Evolutionary conservation across 306 rosid genomes (phyloP).

Genomic region (Gastrolobium bilobum): DNA sequence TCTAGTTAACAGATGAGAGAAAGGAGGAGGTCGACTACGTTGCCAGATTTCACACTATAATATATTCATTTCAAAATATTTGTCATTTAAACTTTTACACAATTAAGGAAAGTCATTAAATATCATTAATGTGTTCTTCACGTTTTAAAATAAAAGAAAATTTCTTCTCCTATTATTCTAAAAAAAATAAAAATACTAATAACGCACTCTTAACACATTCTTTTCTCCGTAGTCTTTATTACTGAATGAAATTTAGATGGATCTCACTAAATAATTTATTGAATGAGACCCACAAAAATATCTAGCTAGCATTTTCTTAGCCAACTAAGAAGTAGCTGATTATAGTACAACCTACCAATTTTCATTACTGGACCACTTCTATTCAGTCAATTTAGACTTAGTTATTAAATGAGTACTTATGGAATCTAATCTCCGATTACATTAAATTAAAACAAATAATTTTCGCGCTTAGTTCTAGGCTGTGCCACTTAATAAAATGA

Average conservation of each 20-base stretch:
- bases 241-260: too few species aligned
- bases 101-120: too few species aligned
- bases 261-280: too few species aligned
- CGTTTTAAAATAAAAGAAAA: too few species aligned
- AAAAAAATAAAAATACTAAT: too few species aligned
- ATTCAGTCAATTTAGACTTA: conserved; percentile 26
- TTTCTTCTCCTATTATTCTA: too few species aligned
- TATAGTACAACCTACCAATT: conserved; percentile 3
- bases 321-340: not conserved
- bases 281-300: too few species aligned
- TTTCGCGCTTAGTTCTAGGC: conserved; percentile 13
- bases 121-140: too few species aligned
- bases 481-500: conserved; percentile 35
- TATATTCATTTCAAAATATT: not conserved
- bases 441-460: conserved; percentile 17
- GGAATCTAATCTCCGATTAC: conserved; percentile 44
- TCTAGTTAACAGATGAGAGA: conserved; percentile 4
- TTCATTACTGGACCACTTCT: conserved; percentile 26
- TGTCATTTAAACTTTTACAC: too few species aligned
- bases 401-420: conserved; percentile 24
- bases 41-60: not conserved
- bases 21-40: conserved; percentile 6
- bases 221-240: too few species aligned
- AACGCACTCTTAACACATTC: too few species aligned
- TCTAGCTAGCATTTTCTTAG: too few species aligned